Percentiles rank a stretch among this genome's conserved stretches.
These are phyloP conservation scores for Trichoderma endophyticum DNA, from an alignment of 2,329 filamentous ascomycete genomes.

Conservation along the genomic window DNA sequence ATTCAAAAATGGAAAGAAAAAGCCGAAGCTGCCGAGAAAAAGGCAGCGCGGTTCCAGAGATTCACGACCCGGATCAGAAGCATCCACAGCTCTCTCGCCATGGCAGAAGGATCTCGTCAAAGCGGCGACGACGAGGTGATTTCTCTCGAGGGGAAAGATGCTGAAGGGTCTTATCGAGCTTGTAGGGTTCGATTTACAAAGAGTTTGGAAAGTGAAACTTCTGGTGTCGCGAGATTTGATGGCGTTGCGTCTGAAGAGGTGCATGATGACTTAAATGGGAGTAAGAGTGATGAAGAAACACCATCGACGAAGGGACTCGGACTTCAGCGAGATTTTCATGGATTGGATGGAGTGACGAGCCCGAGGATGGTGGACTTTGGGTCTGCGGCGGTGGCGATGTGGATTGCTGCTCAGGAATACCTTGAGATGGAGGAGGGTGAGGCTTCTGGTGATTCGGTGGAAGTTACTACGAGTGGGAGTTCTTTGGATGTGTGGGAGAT, in stretches of 20 bases:
- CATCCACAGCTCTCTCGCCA: constrained; percentile 26
- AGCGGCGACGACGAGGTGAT: neutral
- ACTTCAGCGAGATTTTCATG: neutral
- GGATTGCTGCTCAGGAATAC: constrained; percentile 33
- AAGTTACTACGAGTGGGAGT: neutral
- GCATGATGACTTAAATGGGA: neutral
- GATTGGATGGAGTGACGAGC: constrained; percentile 12
- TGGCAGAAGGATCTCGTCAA: neutral
- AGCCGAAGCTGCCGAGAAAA: constrained; percentile 54
- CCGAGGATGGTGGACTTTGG: constrained; percentile 18
- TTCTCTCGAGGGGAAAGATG: neutral
- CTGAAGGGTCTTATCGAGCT: neutral
- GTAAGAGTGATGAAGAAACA: neutral
- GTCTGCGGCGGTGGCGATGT: constrained; percentile 28
- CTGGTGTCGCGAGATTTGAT: neutral
- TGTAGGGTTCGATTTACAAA: constrained; percentile 10
- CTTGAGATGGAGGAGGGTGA: constrained; percentile 21
- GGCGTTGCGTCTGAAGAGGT: neutral
- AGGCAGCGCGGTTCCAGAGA: constrained; percentile 47
- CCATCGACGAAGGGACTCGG: too few relatives aligned
- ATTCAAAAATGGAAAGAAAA: constrained; percentile 49
- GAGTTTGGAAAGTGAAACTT: neutral
- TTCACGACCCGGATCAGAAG: constrained; percentile 37
- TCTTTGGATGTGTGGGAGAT: neutral
- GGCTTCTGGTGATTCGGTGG: neutral